phyloP scores from a whole-genome alignment of 768 basidiomycete genomes.

The Cystobasidiopsis lactophilus region DNA sequence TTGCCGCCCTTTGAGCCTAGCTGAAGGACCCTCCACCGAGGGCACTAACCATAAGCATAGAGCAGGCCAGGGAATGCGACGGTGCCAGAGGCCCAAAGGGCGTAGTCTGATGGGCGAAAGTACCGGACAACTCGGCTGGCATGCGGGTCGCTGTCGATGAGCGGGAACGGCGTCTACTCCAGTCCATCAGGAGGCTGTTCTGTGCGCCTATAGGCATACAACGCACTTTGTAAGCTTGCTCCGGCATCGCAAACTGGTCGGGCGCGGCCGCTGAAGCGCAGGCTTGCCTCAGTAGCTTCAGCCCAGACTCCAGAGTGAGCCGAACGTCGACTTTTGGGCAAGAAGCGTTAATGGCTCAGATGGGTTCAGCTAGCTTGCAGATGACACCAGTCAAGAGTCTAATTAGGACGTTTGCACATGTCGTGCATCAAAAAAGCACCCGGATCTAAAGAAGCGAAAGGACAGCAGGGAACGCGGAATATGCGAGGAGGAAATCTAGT shows the following conservation, averaged over 20 bases:
- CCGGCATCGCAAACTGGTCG: background rate
- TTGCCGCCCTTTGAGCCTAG: constrained; percentile 4
- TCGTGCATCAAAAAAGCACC: too few relatives aligned
- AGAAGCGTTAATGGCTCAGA: too few relatives aligned
- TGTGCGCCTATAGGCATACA: too few relatives aligned
- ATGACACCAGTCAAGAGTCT: too few relatives aligned
- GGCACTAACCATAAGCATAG: constrained; percentile 52
- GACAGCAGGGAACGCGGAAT: too few relatives aligned
- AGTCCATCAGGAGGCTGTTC: background rate
- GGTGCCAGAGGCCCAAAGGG: constrained; percentile 54
- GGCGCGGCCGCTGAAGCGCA: background rate
- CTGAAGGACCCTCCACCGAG: constrained; percentile 2
- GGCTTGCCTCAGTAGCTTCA: too few relatives aligned
- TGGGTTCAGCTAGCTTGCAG: too few relatives aligned
- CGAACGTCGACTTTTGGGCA: too few relatives aligned
- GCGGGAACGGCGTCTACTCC: constrained; percentile 42
- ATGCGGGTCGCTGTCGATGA: constrained; percentile 88
- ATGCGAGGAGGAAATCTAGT: too few relatives aligned
- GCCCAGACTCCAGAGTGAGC: too few relatives aligned
- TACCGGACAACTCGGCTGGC: constrained; percentile 66
- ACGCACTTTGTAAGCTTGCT: background rate
- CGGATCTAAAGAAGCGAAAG: too few relatives aligned
- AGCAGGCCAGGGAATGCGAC: constrained; percentile 60
- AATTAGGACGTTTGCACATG: too few relatives aligned
- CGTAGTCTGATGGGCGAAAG: constrained; percentile 72